Evolutionary conservation across 1,139 yeast species (phyloP).

Genomic region (Scheffersomyces quercinus): DNA sequence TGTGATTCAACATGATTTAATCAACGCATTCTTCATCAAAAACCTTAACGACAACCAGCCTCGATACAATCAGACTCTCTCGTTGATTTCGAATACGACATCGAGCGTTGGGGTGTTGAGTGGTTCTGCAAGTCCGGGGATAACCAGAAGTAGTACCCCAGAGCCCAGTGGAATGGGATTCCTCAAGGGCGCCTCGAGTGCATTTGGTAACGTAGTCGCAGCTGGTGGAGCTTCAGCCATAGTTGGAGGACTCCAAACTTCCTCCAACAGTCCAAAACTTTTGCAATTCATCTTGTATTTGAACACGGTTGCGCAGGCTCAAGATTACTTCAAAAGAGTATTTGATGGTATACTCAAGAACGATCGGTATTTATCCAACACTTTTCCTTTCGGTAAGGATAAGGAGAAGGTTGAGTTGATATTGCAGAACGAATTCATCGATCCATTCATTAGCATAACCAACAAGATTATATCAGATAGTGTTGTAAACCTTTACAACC

Average conservation of each 20-base stretch:
- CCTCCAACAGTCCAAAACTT: constrained; percentile 35
- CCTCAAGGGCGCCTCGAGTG: constrained; percentile 48
- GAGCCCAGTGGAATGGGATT: constrained; percentile 41
- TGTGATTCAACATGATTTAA: constrained; percentile 37
- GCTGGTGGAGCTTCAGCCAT: constrained; percentile 24
- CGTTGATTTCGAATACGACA: constrained; percentile 18
- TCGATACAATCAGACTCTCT: constrained; percentile 43
- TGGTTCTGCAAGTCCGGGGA: constrained; percentile 24
- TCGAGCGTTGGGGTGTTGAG: constrained; percentile 1
- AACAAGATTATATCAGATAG: constrained; percentile 54
- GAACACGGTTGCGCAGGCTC: constrained; percentile 62
- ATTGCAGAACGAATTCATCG: constrained; percentile 37
- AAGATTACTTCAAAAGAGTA: constrained; percentile 53
- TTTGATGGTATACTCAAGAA: constrained; percentile 35
- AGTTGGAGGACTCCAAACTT: constrained; percentile 19
- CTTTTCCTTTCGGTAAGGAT: constrained; percentile 61
- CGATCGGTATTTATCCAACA: constrained; percentile 31
- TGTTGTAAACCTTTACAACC: constrained; percentile 57
- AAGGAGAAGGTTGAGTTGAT: constrained; percentile 41
- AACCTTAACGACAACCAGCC: constrained; percentile 60
- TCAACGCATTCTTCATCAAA: constrained; percentile 44
- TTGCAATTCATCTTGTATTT: constrained; percentile 54
- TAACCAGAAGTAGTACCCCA: constrained; percentile 39
- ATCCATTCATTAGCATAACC: constrained; percentile 41
- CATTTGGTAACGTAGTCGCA: constrained; percentile 48